These are phyloP conservation scores for Chlamydomonas schloesseri DNA, from an alignment of 139 green algal genomes.

Conservation along the genomic window DNA sequence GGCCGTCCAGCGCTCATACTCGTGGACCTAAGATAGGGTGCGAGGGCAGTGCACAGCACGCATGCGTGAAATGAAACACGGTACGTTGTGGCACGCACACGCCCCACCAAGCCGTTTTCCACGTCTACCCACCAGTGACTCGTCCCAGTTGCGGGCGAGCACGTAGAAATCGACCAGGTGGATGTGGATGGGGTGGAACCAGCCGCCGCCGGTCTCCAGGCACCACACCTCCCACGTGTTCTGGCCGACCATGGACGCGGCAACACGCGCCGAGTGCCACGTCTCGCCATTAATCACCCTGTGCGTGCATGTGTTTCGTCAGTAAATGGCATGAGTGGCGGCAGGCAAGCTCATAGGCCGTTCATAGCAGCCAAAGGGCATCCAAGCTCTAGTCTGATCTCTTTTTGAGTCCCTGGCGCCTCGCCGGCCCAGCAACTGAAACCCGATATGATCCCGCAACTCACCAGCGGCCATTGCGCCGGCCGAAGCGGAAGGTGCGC, in stretches of 20 bases:
- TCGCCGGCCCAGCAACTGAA: too few species aligned
- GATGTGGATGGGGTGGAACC: constrained; percentile 41
- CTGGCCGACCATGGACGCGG: neutral
- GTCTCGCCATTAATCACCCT: constrained; percentile 30
- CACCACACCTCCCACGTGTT: constrained; percentile 33
- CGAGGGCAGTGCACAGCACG: too few species aligned
- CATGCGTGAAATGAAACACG: too few species aligned
- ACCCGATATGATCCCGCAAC: neutral
- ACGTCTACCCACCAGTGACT: neutral
- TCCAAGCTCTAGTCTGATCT: too few species aligned
- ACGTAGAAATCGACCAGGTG: constrained; percentile 29
- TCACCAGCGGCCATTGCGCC: constrained; percentile 2
- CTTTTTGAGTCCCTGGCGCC: too few species aligned
- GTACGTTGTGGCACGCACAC: too few species aligned
- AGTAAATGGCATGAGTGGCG: too few species aligned
- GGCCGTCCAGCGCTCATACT: neutral
- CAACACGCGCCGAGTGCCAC: constrained; percentile 6
- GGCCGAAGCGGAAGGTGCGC: constrained; percentile 3
- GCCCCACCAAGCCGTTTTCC: too few species aligned
- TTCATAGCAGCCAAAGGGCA: neutral
- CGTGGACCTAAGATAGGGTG: neutral
- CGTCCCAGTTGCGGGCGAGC: neutral
- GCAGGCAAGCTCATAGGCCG: too few species aligned
- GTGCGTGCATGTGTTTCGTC: neutral
- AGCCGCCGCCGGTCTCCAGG: constrained; percentile 29